Percentiles rank a stretch among this genome's conserved stretches.
These are phyloP conservation scores for Ilyonectria destructans DNA, from an alignment of 2,329 filamentous ascomycete genomes.

Conservation along the genomic window DNA sequence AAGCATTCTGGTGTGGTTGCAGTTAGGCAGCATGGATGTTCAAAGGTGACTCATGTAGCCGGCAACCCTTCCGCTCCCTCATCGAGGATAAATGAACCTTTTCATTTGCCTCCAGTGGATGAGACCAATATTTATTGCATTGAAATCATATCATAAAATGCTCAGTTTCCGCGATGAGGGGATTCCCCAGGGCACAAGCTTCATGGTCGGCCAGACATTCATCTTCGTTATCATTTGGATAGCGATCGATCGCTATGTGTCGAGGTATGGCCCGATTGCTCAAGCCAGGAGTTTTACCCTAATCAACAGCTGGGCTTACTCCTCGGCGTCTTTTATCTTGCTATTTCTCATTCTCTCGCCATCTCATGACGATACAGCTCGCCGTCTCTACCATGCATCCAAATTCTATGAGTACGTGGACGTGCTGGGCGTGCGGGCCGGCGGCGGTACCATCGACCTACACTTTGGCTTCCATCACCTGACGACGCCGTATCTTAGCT, in stretches of 20 bases:
- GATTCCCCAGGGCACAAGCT: not conserved
- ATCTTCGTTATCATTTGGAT: slow-evolving; percentile 21
- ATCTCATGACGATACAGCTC: slow-evolving; percentile 9
- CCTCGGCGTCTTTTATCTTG: slow-evolving; percentile 8
- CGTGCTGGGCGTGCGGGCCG: slow-evolving; percentile 50
- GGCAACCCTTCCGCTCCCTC: not conserved
- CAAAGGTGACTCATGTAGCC: not conserved
- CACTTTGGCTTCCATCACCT: slow-evolving; percentile 53
- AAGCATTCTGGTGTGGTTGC: not conserved
- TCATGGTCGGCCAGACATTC: slow-evolving; percentile 20
- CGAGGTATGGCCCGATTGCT: slow-evolving; percentile 22
- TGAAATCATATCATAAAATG: not conserved
- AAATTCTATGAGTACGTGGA: slow-evolving; percentile 54
- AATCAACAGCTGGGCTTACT: slow-evolving; percentile 31
- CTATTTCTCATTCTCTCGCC: slow-evolving; percentile 27
- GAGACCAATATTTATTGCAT: not conserved
- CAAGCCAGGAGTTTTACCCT: not conserved
- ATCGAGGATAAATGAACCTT: not conserved
- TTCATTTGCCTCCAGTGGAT: not conserved
- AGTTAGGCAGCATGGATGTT: not conserved
- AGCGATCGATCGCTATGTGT: slow-evolving; percentile 21
- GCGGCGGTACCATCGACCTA: slow-evolving; percentile 43
- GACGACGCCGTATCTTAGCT: slow-evolving; percentile 51
- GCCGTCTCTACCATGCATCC: slow-evolving; percentile 46
- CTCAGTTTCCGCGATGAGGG: not conserved